Base-by-base conservation (phyloP, 208 protist genomes). In the Perkinsela sp. region DNA sequence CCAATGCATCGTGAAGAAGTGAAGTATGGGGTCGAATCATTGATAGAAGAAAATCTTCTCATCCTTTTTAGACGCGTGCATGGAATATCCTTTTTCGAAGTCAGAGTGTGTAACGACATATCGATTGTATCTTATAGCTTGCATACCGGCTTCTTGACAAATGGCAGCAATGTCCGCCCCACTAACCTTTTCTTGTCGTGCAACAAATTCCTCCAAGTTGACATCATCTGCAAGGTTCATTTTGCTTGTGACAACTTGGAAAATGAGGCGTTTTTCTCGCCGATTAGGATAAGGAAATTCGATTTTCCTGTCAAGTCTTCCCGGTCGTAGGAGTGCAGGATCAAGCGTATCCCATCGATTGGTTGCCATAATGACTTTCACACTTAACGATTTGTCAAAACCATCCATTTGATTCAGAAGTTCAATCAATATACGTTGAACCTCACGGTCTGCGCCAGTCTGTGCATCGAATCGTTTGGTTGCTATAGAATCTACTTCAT, bases 321-420 rank as follows among this genome's bases (percentile, higher is more conserved):
- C 97, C 0, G 97, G 97, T 32, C 97, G 90, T 28, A 99, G 83
- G 2, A 99, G 85, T 1, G 97, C 97, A 13, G 96, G 96, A 76
- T 99, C 97, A 1, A 99, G 81, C 29, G 95, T 98, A 81, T 99
- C 97, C 70, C 92, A 94, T 65, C 97, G 83, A 75, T 99, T 99
- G 1, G 96, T 98, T n/a, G 96, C 96, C 96, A 98, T 98, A 75
- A 98, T 98, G 1, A 97, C 94, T 76, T 98, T 98, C 31, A 98
- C 96, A 72, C 97, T 98, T 1, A 89, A 93, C 1, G 83, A 90
- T 71, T 96, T 90, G 71, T 99, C 97, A 76, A 99, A 99, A 69
- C 97, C 97, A 77, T 99, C 97, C 96, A 99, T 99, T 80, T 99
- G 97, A 68, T 95, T 98, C 28, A 99, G 90, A 40, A 99, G 82